These are phyloP conservation scores for Mangifera indica DNA, from an alignment of 345 rosid genomes.

Conservation along the genomic window DNA sequence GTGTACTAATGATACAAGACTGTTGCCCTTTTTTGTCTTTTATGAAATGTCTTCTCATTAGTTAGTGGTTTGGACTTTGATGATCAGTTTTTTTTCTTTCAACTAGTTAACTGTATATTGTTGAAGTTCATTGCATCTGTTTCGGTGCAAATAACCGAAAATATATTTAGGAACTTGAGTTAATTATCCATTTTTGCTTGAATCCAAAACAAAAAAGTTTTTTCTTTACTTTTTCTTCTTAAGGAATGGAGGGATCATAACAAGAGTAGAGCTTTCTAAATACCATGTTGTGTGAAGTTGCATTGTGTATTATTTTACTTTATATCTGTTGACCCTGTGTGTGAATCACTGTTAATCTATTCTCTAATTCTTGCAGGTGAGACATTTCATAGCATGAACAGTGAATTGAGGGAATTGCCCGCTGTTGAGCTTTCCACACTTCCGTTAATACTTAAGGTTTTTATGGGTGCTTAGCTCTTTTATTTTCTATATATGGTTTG, in stretches of 20 bases:
- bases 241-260: not conserved
- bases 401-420: constrained; percentile 92
- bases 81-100: not conserved
- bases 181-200: not conserved
- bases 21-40: not conserved
- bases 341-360: constrained; percentile 1
- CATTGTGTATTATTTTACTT: not conserved
- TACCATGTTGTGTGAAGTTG: constrained; percentile 3
- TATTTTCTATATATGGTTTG: constrained; percentile 7
- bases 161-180: not conserved
- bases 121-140: not conserved
- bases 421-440: constrained; percentile 89
- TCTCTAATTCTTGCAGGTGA: constrained; percentile 51
- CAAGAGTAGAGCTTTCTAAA: not conserved
- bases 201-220: no score
- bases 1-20: not conserved
- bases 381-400: constrained; percentile 71
- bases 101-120: not conserved
- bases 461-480: constrained; percentile 18
- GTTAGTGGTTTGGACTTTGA: not conserved
- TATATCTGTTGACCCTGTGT: not conserved
- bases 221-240: not conserved
- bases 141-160: not conserved
- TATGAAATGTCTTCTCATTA: not conserved
- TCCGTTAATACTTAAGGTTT: constrained; percentile 81